Evolutionary conservation across 768 basidiomycete species (phyloP), one percentile per base, ranked within the genome.

Genomic region (Lactifluus volemus): DNA sequence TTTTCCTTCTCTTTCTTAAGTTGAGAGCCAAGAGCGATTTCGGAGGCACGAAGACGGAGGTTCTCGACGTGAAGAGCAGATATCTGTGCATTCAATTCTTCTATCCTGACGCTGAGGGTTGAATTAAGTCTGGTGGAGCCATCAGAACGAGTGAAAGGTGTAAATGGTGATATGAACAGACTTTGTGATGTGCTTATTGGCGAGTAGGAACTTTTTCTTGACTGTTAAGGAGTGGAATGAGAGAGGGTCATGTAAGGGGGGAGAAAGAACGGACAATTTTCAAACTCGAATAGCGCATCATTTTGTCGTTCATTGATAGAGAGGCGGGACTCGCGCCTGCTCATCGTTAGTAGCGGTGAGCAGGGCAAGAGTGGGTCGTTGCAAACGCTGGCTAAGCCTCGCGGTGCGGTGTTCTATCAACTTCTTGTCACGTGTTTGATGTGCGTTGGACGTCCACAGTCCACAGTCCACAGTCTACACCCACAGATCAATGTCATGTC

Each of bases 181-280:
- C 89, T 92, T 92, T 29, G 90, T 91, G 70, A 92, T 92, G 74
- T 92, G 90, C 74, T 91, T 92, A 75, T 92, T 92, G 60, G 89
- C 89, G 61, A 91, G 84, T 21, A 92, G 78, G 68, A 91, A 92
- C 76, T 90, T 92, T 84, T 89, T 90, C 84, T 92, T 92, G 78
- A 92, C 90, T 92, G 70, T 47, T n/a, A 58, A 65, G 64, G 72
- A 72, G 78, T 38, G 34, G 53, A 19, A 64, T 70, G 51, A 70
- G 58, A 19, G 19, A 15, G 11, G 41, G 54, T 25, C 25, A 25
- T 25, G 25, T 25, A 42, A 56, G 70, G 61, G 38, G 69, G 67
- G 60, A 63, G 69, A 64, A 71, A 70, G 59, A 56, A 80, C 89
- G 68, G 73, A 92, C 89, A 90, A 69, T 81, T 87, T 75, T 92